phyloP scores from a whole-genome alignment of 768 basidiomycete species.

The Macrocybe gigantea region DNA sequence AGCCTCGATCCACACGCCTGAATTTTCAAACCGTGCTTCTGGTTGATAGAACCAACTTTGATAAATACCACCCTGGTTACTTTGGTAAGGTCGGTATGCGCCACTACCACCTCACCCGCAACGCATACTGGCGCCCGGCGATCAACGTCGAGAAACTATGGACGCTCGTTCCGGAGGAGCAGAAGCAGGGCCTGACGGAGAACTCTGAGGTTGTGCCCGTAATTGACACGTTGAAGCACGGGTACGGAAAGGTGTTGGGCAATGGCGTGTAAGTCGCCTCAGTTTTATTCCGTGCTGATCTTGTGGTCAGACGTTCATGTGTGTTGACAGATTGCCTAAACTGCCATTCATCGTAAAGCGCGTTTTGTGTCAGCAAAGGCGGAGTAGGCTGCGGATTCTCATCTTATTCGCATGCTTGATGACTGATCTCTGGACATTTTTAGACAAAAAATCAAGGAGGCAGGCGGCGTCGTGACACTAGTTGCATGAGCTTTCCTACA shows the following conservation, averaged over 20 bases:
- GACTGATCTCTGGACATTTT: slow-evolving; percentile 3
- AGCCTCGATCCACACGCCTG: neutral
- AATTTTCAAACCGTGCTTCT: neutral
- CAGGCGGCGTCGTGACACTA: slow-evolving; percentile 90
- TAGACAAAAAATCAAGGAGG: slow-evolving; percentile 81
- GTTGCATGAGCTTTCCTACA: slow-evolving; percentile 59
- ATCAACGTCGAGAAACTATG: slow-evolving; percentile 99
- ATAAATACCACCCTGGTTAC: slow-evolving; percentile 99
- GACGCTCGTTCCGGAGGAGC: slow-evolving; percentile 80
- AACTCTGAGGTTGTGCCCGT: slow-evolving; percentile 87
- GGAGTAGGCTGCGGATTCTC: slow-evolving; percentile 42
- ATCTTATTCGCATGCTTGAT: neutral
- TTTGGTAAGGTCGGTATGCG: slow-evolving; percentile 99
- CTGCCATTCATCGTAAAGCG: slow-evolving; percentile 95
- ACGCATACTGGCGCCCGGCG: slow-evolving; percentile 86
- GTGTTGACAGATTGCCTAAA: slow-evolving; percentile 61
- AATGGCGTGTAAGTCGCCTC: slow-evolving; percentile 70
- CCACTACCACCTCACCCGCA: slow-evolving; percentile 92
- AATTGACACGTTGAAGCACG: slow-evolving; percentile 78
- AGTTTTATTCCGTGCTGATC: neutral
- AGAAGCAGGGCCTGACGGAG: slow-evolving; percentile 73
- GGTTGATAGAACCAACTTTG: slow-evolving; percentile 78
- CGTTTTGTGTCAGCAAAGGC: slow-evolving; percentile 89
- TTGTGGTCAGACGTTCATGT: too few relatives aligned
- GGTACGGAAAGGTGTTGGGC: slow-evolving; percentile 93